A percentile compares a stretch with the other conserved stretches of the same genome.
Conservation (phyloP, 768 basidiomycete genomes). For the Boletus coccyginus region DNA sequence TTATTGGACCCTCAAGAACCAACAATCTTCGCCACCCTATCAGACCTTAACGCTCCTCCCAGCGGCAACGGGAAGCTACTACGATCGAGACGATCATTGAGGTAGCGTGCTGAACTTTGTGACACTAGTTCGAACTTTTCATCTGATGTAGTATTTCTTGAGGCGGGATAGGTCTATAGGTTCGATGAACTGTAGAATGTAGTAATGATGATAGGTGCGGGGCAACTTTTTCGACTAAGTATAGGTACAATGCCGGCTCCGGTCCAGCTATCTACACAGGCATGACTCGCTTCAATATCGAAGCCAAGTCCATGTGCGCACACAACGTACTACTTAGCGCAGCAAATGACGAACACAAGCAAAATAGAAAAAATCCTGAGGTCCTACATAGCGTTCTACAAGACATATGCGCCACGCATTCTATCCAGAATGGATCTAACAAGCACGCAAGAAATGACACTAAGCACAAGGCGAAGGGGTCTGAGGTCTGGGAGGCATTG, state of each 20-base stretch:
- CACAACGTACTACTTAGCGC: slow-evolving; percentile 79
- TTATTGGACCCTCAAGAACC: too few species aligned
- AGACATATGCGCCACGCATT: background rate
- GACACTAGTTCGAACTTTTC: background rate
- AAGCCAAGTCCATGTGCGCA: slow-evolving; percentile 94
- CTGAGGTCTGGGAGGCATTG: background rate
- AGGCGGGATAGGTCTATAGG: background rate
- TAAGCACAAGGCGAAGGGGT: too few species aligned
- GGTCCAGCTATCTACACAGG: too few species aligned
- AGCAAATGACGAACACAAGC: slow-evolving; percentile 59
- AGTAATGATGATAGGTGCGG: background rate
- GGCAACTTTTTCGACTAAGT: too few species aligned
- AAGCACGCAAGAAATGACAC: too few species aligned
- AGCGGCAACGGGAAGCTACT: too few species aligned
- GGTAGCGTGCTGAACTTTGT: too few species aligned
- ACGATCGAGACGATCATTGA: too few species aligned
- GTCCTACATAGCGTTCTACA: background rate
- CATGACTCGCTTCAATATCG: slow-evolving; percentile 51
- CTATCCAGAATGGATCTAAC: background rate
- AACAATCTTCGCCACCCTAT: too few species aligned
- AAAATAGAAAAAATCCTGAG: background rate
- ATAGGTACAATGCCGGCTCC: background rate
- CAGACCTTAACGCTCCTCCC: too few species aligned
- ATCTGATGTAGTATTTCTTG: too few species aligned
- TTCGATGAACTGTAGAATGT: background rate